Evolutionary conservation across 2,329 filamentous ascomycete species (phyloP).

Genomic region (Paraconiothyrium brasiliense): DNA sequence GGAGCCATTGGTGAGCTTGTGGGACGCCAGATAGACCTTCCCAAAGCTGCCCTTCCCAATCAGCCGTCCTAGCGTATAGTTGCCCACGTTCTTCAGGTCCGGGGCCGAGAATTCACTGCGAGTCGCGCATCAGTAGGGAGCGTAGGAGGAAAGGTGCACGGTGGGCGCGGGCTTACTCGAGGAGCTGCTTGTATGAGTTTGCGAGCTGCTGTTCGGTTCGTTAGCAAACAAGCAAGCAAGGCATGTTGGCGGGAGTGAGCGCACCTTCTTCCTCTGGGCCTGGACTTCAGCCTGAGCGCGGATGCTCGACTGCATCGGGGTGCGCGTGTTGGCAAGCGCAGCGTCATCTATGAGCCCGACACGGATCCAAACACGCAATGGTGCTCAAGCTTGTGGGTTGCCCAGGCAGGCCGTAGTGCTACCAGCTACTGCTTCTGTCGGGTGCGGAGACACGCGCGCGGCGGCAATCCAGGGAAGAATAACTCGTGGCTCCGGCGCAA

Average conservation of each 20-base stretch:
- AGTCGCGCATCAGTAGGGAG: slow-evolving; percentile 30
- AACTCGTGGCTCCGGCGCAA: slow-evolving; percentile 2
- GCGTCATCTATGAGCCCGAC: slow-evolving; percentile 46
- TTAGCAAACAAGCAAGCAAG: slow-evolving; percentile 15
- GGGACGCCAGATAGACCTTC: slow-evolving; percentile 94
- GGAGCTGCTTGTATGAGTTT: slow-evolving; percentile 93
- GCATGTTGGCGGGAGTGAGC: not conserved
- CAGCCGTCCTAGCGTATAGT: slow-evolving; percentile 88
- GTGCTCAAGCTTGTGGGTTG: slow-evolving; percentile 16
- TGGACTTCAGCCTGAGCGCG: slow-evolving; percentile 66
- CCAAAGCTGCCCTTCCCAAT: slow-evolving; percentile 99
- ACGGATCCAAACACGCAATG: slow-evolving; percentile 29
- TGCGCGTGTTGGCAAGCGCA: slow-evolving; percentile 34
- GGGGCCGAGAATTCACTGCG: slow-evolving; percentile 89
- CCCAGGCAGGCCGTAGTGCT: slow-evolving; percentile 20
- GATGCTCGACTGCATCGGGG: slow-evolving; percentile 56
- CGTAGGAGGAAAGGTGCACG: not conserved
- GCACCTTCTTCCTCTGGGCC: slow-evolving; percentile 67
- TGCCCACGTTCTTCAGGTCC: slow-evolving; percentile 91
- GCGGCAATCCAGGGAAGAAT: not conserved
- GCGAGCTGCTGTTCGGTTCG: slow-evolving; percentile 73
- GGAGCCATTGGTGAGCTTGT: slow-evolving; percentile 98
- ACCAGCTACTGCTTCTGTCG: not conserved
- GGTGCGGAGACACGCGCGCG: slow-evolving; percentile 34
- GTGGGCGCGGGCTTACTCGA: slow-evolving; percentile 72